Base-by-base conservation (phyloP, 306 rosid genomes). In the Abrus precatorius region DNA sequence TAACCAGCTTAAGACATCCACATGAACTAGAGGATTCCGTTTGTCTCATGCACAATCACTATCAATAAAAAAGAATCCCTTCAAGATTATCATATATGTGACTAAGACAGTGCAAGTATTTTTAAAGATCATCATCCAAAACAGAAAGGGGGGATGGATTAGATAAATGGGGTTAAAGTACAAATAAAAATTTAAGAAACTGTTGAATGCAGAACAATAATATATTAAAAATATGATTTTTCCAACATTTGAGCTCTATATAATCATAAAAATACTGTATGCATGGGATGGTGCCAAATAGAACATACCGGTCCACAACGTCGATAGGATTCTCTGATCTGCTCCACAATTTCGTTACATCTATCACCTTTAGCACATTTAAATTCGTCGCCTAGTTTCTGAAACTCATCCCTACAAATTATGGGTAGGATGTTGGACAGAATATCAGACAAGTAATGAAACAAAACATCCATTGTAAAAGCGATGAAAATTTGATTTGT, bases 251-350 rank as follows among this genome's bases (percentile, higher is more conserved):
- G n/a, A 70, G 50, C 67, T 40, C 53, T 60, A 77, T 32, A 30
- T 2, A 74, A 57, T 32, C 43, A 77, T 38, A 73, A 10, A 55
- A 71, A 69, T 76, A 76, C 48, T 62, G 45, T 30, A 72, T 40
- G 76, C 69, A 76, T 59, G 40, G 14, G n/a, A 52, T 9, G 76
- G 60, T 44, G 53, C 65, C 33, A 72, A 68, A 67, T 41, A 78
- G 27, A 70, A 60, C 89, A 80, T 88, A 93, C 99, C 79, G 34
- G 50, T 84, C 88, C 95, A 78, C 97, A 90, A 41, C 69, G 89
- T 36, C 71, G 88, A 85, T 89, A 93, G 52, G 97, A 89, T 47
- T 93, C 97, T 88, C 63, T 92, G 71, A 96, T 75, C 83, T 90
- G 97, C 79, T 38, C 91, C 80, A 76, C 6, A 81, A 89, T 60